Evolutionary conservation across 192 early-diverging fungal species (phyloP).

Genomic region (Funneliformis mosseae): DNA sequence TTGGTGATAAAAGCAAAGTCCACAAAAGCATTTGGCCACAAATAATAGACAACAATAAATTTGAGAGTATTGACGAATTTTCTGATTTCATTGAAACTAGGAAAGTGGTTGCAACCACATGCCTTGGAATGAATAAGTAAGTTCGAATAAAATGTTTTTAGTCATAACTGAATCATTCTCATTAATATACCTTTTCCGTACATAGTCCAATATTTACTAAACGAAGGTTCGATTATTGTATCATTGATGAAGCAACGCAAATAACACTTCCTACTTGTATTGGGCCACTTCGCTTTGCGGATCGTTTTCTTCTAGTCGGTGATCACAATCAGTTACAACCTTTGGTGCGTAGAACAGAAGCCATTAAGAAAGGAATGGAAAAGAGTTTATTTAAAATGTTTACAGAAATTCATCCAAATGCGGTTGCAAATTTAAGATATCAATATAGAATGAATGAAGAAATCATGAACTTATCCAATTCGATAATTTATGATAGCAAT

Average conservation of each 20-base stretch:
- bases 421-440: conserved; percentile 70
- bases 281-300: conserved; percentile 81
- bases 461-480: conserved; percentile 84
- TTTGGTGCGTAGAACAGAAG: conserved; percentile 67
- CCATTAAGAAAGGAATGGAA: conserved; percentile 53
- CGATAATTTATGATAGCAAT: conserved; percentile 78
- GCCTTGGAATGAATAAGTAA: conserved; percentile 83
- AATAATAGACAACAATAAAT: conserved; percentile 27
- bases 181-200: background rate
- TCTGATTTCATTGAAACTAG: conserved; percentile 60
- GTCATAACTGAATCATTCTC: background rate
- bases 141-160: conserved; percentile 29
- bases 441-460: conserved; percentile 96
- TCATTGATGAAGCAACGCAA: conserved; percentile 96
- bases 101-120: conserved; percentile 85
- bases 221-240: conserved; percentile 92
- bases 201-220: conserved; percentile 54
- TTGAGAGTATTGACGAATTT: conserved; percentile 65
- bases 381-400: conserved; percentile 81
- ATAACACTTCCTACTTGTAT: conserved; percentile 88
- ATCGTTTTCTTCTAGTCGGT: conserved; percentile 90
- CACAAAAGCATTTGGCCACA: conserved; percentile 51
- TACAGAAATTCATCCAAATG: conserved; percentile 77
- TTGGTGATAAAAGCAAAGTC: conserved; percentile 70
- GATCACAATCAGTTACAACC: conserved; percentile 96